Evolutionary conservation across 768 basidiomycete genomes (phyloP).

Genomic region (Symmetrospora coprosmae): DNA sequence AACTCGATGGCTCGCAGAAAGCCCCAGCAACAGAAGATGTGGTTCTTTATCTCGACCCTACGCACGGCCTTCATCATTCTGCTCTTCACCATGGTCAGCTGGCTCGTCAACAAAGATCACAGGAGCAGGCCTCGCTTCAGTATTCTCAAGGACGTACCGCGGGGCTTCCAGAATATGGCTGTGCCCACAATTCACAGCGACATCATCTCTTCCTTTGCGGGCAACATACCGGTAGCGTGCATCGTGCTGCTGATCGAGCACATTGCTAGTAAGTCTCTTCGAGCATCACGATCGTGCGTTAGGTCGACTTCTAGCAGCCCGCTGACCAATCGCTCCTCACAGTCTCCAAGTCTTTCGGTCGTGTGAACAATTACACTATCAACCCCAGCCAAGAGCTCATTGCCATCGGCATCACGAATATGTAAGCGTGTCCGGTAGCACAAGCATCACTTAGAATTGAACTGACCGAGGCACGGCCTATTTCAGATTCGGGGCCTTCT

Average conservation of each 20-base stretch:
- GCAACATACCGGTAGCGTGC: constrained; percentile 29
- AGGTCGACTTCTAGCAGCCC: not conserved
- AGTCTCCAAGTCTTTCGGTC: constrained; percentile 83
- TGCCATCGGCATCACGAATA: constrained; percentile 94
- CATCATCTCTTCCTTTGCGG: constrained; percentile 44
- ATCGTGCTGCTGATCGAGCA: constrained; percentile 69
- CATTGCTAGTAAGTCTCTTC: constrained; percentile 49
- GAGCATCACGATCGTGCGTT: too few relatives aligned
- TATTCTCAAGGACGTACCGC: constrained; percentile 48
- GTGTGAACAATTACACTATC: constrained; percentile 80
- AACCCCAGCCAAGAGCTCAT: constrained; percentile 83
- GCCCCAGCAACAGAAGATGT: constrained; percentile 55
- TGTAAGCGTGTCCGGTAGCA: not conserved
- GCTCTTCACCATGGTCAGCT: constrained; percentile 65
- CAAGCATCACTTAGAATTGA: constrained; percentile 7
- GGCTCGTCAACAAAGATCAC: constrained; percentile 61
- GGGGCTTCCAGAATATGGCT: constrained; percentile 48
- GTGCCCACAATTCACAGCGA: constrained; percentile 19
- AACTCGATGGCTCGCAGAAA: constrained; percentile 45
- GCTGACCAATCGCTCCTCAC: constrained; percentile 36
- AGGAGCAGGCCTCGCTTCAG: constrained; percentile 57
- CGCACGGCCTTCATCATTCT: constrained; percentile 48
- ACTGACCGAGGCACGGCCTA: too few relatives aligned
- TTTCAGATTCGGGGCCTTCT: constrained; percentile 57
- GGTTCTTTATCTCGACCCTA: constrained; percentile 53